Base-by-base conservation (phyloP, 2,329 filamentous ascomycete species). In the Aspergillus hiratsukae region DNA sequence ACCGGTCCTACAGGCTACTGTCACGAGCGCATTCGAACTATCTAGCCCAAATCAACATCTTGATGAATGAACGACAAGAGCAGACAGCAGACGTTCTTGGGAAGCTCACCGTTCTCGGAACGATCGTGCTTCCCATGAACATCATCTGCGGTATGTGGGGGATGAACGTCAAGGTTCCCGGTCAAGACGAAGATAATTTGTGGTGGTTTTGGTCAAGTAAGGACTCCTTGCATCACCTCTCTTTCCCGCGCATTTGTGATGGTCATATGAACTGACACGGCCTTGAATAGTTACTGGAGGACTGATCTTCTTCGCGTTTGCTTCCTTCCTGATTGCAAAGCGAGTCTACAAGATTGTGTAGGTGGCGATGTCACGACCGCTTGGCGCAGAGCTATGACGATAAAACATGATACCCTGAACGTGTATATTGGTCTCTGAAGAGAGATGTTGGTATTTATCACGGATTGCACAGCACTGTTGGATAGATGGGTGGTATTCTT, bases 111-210 rank as follows among this genome's bases (percentile, higher is more conserved):
- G 94, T 99, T 1, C 81, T 99, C 1, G 94, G 94, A 62, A 99
- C 94, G 5, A 97, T 99, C 64, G 93, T 99, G 3, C 79, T 99
- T 55, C 94, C 94, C 10, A 96, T 99, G 92, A 99, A 99, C 72
- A 96, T 99, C 70, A 93, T 99, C 67, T 97, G 94, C 2, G 94
- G 94, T 64, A 86, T 97, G 67, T 99, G 93, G 92, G 94, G 93
- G 52, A 97, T 97, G 93, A 99, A 99, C 80, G 89, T 93, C 37
- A 91, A 90, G 80, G 94, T 99, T 0, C 94, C 94, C 0, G 94
- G 94, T 1, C 93, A 97, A 73, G 88, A 93, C 48, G 78, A 86
- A 57, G 91, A 95, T 62, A 88, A 88, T 66, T 75, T 93, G 52
- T 79, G 77, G 25, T 94, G 89, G 89, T 94, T 92, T 71, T 84